Base-by-base conservation (phyloP, 805 yeast genomes). In the Wickerhamiella hasegawae region DNA sequence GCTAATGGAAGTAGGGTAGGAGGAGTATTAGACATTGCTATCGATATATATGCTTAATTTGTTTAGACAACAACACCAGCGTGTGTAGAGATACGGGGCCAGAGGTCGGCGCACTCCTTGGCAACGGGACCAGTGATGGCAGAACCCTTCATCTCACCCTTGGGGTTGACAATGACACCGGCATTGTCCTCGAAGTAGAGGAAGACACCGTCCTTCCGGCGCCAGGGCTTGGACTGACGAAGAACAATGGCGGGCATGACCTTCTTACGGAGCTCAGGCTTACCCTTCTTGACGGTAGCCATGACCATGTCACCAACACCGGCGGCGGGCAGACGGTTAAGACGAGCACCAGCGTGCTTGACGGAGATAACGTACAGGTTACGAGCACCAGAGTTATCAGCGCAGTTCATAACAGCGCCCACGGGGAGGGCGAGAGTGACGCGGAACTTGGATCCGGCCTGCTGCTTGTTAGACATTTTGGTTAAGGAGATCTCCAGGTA, bases 121-220 rank as follows among this genome's bases (percentile, higher is more conserved):
- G 96, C 97, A 63, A 90, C 99, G 62, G 99, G 99, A 69, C 99
- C 99, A 62, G 99, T 92, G 67, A 90, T 90, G 62, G 98, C 99
- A 55, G 98, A 92, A 71, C 99, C 99, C 77, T 90, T 90, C 98
- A 92, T 90, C 72, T 90, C 99, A 76, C 99, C 99, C 90, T 90
- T 90, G 65, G 99, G 98, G 74, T 90, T 90, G 66, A 90, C 98
- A 63, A 90, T 90, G 68, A 92, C 99, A 78, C 98, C 98, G 52
- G 99, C 99, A 63, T 90, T 90, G 73, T 90, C 99, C 77, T 90
- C 99, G 59, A 90, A 90, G 83, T 90, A 90, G 68, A 90, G 83
- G 85, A 66, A 90, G 58, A 84, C 80, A 80, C 99, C 99, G 63
- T 90, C 99, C 77, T 78, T 87, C 80, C 99, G 83, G 87, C 99